phyloP scores from a whole-genome alignment of 2,329 filamentous ascomycete species.

The Grosmannia penicillata region DNA sequence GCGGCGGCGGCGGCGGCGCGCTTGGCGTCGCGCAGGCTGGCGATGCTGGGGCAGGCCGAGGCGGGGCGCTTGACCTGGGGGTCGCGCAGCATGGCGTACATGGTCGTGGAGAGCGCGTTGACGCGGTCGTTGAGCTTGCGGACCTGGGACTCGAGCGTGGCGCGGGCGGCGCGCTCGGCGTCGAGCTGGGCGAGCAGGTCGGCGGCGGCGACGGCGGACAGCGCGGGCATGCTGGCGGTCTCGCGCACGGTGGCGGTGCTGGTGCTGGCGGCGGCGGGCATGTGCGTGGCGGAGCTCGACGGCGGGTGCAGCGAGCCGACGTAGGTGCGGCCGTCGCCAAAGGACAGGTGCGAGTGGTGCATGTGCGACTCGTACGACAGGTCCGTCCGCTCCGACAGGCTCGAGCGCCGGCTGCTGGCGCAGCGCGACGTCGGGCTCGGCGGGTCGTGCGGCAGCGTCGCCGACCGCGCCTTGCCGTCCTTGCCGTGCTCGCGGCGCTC shows the following conservation, averaged over 20 bases:
- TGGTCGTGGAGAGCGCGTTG: slow-evolving; percentile 27
- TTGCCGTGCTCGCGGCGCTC: too few species aligned
- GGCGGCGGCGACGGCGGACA: slow-evolving; percentile 32
- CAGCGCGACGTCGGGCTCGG: too few species aligned
- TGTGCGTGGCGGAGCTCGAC: slow-evolving; percentile 18
- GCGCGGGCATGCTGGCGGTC: slow-evolving; percentile 26
- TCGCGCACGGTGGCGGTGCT: slow-evolving; percentile 33
- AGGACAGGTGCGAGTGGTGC: slow-evolving; percentile 24
- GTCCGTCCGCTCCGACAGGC: slow-evolving; percentile 12
- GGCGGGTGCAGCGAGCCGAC: slow-evolving; percentile 26
- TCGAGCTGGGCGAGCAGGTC: slow-evolving; percentile 37
- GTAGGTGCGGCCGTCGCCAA: slow-evolving; percentile 30
- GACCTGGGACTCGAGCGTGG: slow-evolving; percentile 41
- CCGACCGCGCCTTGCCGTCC: too few species aligned
- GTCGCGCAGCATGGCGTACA: slow-evolving; percentile 21
- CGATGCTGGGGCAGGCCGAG: slow-evolving; percentile 4
- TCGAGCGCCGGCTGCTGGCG: slow-evolving; percentile 24
- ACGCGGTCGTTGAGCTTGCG: slow-evolving; percentile 35
- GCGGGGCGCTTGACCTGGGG: slow-evolving; percentile 17
- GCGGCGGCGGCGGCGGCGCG: slow-evolving; percentile 2
- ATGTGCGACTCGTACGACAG: slow-evolving; percentile 9
- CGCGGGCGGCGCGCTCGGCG: slow-evolving; percentile 39
- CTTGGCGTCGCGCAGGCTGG: slow-evolving; percentile 2
- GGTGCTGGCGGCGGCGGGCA: too few species aligned
- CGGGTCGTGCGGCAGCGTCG: too few species aligned